Conservation (phyloP, 495 filamentous ascomycete genomes). For the Glonium stellatum region DNA sequence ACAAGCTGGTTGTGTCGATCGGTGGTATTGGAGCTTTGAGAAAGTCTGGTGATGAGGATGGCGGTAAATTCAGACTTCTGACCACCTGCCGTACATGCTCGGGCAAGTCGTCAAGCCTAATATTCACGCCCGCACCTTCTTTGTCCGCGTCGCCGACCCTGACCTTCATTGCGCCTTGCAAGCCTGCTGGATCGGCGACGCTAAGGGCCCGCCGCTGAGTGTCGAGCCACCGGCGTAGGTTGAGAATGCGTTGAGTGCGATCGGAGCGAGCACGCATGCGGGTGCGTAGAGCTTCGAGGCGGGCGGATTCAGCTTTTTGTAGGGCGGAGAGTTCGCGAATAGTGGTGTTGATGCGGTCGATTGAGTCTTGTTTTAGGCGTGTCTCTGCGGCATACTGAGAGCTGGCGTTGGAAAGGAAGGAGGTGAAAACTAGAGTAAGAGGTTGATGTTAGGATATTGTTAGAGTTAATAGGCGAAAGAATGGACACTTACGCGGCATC, state of each 20-base stretch:
- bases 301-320: constrained; percentile 65
- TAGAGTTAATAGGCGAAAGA: neutral
- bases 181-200: constrained; percentile 18
- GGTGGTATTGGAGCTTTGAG: constrained; percentile 13
- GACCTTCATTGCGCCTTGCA: constrained; percentile 20
- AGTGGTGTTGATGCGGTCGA: constrained; percentile 67
- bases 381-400: constrained; percentile 68
- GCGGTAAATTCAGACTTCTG: constrained; percentile 1
- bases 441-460: neutral
- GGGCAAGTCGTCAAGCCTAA: constrained; percentile 25
- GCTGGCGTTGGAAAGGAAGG: constrained; percentile 66
- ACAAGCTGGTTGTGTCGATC: constrained; percentile 3
- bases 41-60: neutral
- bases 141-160: constrained; percentile 50
- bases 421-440: constrained; percentile 52
- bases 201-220: constrained; percentile 40
- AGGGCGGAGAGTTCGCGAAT: constrained; percentile 74
- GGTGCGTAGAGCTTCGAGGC: constrained; percentile 57
- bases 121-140: constrained; percentile 43
- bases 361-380: constrained; percentile 69
- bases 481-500: constrained; percentile 46
- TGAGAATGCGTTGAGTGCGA: constrained; percentile 53
- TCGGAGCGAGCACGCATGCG: constrained; percentile 52
- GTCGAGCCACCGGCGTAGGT: constrained; percentile 51
- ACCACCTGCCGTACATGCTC: constrained; percentile 20